Percentiles rank a stretch among this genome's conserved stretches.
Conservation (phyloP, 2,329 filamentous ascomycete genomes). For the Talaromyces sp. region DNA sequence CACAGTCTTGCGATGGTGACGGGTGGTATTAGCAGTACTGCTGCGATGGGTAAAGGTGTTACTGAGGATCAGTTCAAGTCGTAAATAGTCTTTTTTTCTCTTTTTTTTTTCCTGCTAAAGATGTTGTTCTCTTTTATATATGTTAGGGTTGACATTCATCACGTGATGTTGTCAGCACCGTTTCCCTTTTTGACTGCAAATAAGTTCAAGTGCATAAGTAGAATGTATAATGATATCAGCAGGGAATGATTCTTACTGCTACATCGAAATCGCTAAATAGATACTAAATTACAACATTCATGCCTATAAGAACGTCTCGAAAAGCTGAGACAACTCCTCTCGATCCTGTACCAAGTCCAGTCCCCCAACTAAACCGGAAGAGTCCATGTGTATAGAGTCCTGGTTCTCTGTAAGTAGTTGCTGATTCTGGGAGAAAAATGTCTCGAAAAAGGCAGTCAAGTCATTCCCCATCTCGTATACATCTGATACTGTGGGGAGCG, state of each 20-base stretch:
- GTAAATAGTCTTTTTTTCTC: not conserved
- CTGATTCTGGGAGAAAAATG: not conserved
- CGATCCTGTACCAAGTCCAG: not conserved
- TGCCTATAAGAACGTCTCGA: not conserved
- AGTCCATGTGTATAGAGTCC: not conserved
- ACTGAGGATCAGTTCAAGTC: conserved; percentile 93
- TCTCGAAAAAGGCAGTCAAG: not conserved
- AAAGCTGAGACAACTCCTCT: not conserved
- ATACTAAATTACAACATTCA: not conserved
- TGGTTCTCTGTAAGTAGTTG: not conserved
- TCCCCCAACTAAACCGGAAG: not conserved
- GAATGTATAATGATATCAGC: conserved; percentile 1
- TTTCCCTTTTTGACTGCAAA: not conserved
- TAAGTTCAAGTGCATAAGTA: not conserved
- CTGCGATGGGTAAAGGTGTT: conserved; percentile 95
- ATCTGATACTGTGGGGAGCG: not conserved
- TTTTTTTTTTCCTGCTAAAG: not conserved
- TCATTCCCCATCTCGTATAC: not conserved
- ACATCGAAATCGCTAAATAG: not conserved
- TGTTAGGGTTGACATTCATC: conserved; percentile 9
- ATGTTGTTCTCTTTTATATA: not conserved
- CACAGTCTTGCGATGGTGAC: conserved; percentile 96
- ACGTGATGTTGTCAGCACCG: conserved; percentile 6
- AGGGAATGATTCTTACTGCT: not conserved
- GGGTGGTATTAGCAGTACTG: conserved; percentile 85